Conservation (phyloP, 2,329 filamentous ascomycete genomes). For the Stagonosporopsis chrysanthemi region DNA sequence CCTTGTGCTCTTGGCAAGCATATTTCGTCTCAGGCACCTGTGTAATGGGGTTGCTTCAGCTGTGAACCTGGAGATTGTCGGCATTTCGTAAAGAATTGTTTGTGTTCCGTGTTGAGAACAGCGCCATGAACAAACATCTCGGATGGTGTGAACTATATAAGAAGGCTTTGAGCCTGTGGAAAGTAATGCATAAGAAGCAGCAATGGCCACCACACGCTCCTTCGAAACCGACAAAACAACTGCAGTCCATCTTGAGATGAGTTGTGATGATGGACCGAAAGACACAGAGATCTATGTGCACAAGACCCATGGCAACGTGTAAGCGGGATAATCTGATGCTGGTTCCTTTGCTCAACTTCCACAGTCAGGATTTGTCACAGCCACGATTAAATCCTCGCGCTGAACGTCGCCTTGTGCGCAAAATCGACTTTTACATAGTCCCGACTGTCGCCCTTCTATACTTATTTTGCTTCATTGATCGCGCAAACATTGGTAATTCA, state of each 20-base stretch:
- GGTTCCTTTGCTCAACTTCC: neutral
- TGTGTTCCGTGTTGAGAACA: too few species aligned
- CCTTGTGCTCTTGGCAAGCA: neutral
- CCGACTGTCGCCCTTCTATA: constrained; percentile 70
- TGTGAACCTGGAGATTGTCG: neutral
- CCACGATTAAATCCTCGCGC: neutral
- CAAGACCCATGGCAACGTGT: neutral
- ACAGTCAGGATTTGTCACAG: neutral
- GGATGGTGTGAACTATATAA: neutral
- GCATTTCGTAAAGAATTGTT: neutral
- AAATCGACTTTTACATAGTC: constrained; percentile 69
- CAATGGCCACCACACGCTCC: neutral
- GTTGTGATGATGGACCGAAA: neutral
- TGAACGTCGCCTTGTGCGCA: constrained; percentile 38
- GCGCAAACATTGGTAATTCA: constrained; percentile 69
- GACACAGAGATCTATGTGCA: neutral
- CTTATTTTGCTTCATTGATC: constrained; percentile 74
- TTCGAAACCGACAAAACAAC: neutral
- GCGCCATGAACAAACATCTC: too few species aligned
- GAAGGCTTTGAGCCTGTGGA: neutral
- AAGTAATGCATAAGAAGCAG: neutral
- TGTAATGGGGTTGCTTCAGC: neutral
- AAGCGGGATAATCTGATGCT: neutral
- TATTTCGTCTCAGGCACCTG: neutral
- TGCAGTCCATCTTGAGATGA: neutral